These are phyloP conservation scores for Lachnellula suecica DNA, from an alignment of 2,329 filamentous ascomycete genomes.

Conservation along the genomic window DNA sequence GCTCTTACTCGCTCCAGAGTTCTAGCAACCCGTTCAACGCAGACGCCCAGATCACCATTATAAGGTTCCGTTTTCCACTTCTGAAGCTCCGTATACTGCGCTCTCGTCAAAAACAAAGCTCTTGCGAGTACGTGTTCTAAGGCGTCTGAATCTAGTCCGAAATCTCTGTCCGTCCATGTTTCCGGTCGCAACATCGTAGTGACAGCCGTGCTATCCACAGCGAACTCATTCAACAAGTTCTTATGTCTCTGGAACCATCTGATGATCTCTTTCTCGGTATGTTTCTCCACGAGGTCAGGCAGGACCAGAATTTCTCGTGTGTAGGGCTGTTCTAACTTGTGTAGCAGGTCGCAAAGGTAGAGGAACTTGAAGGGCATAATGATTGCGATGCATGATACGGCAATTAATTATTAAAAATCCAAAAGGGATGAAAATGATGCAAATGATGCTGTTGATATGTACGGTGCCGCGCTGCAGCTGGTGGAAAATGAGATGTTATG, in stretches of 20 bases:
- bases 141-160: conserved; percentile 60
- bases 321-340: conserved; percentile 54
- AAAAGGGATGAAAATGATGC: conserved; percentile 4
- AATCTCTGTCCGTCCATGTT: conserved; percentile 74
- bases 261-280: conserved; percentile 54
- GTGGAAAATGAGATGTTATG: not conserved
- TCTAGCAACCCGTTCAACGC: conserved; percentile 19
- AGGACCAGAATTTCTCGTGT: conserved; percentile 39
- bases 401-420: conserved; percentile 1
- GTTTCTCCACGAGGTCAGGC: conserved; percentile 42
- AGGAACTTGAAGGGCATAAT: conserved; percentile 66
- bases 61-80: conserved; percentile 54
- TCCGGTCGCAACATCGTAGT: conserved; percentile 77
- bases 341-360: conserved; percentile 72
- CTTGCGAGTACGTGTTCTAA: conserved; percentile 68
- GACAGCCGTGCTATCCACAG: conserved; percentile 61
- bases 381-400: conserved; percentile 1
- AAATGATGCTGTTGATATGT: not conserved
- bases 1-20: conserved; percentile 20
- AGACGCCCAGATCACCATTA: conserved; percentile 68
- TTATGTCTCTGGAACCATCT: conserved; percentile 71
- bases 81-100: conserved; percentile 60
- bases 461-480: too few species aligned
- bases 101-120: conserved; percentile 62
- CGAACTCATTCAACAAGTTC: conserved; percentile 52